Evolutionary conservation across 139 green algal species (phyloP).

Genomic region (Pseudopediastrum boryanum): DNA sequence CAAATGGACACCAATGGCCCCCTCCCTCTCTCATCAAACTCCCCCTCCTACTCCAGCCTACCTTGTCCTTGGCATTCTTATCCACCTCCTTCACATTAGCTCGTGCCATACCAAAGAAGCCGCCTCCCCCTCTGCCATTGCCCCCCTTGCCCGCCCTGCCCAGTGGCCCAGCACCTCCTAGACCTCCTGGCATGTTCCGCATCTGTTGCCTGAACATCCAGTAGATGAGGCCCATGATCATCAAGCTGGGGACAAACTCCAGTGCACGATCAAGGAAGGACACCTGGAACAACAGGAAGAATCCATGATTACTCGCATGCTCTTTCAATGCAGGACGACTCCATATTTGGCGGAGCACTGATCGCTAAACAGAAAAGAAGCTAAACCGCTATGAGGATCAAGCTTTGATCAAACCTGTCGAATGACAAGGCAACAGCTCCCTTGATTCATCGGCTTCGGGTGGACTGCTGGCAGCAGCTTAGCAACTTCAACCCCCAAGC

Average conservation of each 20-base stretch:
- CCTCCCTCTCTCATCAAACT: too few species aligned
- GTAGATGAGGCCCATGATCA: conserved; percentile 91
- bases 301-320: too few species aligned
- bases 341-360: too few species aligned
- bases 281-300: conserved; percentile 65
- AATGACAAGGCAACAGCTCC: too few species aligned
- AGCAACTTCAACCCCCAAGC: too few species aligned
- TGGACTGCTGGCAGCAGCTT: too few species aligned
- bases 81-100: conserved; percentile 72
- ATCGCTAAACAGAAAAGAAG: too few species aligned
- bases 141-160: conserved; percentile 67
- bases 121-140: conserved; percentile 50
- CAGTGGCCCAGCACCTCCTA: conserved; percentile 48
- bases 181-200: conserved; percentile 49
- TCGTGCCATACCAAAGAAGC: conserved; percentile 84
- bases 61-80: conserved; percentile 87
- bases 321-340: too few species aligned
- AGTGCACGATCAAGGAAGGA: conserved; percentile 65
- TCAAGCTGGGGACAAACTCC: conserved; percentile 86
- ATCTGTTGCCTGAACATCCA: conserved; percentile 69
- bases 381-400: too few species aligned
- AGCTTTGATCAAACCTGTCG: too few species aligned
- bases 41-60: conserved; percentile 1
- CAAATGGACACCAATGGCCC: too few species aligned
- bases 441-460: too few species aligned